Conservation (phyloP, 1,284 basidiomycete genomes). For the Sparassis latifolia region DNA sequence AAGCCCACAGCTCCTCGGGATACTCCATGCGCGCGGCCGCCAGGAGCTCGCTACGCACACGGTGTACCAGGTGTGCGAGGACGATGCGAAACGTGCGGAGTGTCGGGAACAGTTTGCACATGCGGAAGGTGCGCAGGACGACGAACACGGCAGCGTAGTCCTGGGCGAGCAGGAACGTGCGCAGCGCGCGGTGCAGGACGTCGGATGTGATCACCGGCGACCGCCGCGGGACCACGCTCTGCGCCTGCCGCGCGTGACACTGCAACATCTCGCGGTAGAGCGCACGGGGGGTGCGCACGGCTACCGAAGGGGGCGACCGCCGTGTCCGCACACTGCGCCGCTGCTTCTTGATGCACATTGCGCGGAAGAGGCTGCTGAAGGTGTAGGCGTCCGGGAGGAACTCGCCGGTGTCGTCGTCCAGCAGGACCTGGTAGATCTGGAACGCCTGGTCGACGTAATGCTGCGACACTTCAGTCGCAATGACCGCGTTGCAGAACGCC, state of each 20-base stretch:
- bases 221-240: constrained; percentile 7
- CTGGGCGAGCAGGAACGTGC: constrained; percentile 32
- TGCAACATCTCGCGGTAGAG: constrained; percentile 43
- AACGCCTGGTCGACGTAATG: constrained; percentile 33
- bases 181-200: constrained; percentile 35
- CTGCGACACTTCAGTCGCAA: constrained; percentile 30
- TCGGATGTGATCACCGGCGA: constrained; percentile 28
- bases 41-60: constrained; percentile 13
- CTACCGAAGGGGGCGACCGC: constrained; percentile 6
- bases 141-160: constrained; percentile 44
- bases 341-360: constrained; percentile 21
- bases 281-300: constrained; percentile 29
- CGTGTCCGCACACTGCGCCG: constrained; percentile 22
- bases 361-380: constrained; percentile 39
- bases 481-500: constrained; percentile 40
- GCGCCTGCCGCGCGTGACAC: constrained; percentile 24
- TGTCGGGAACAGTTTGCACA: constrained; percentile 26
- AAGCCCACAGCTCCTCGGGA: constrained; percentile 16
- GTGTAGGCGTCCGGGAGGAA: constrained; percentile 37
- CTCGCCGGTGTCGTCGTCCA: constrained; percentile 20
- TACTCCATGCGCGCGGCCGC: not conserved
- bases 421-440: constrained; percentile 34
- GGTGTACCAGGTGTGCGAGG: constrained; percentile 17
- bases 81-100: constrained; percentile 36
- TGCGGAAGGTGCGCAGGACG: constrained; percentile 28